These are phyloP conservation scores for Scleroderma bovista DNA, from an alignment of 768 basidiomycete genomes.

Conservation along the genomic window DNA sequence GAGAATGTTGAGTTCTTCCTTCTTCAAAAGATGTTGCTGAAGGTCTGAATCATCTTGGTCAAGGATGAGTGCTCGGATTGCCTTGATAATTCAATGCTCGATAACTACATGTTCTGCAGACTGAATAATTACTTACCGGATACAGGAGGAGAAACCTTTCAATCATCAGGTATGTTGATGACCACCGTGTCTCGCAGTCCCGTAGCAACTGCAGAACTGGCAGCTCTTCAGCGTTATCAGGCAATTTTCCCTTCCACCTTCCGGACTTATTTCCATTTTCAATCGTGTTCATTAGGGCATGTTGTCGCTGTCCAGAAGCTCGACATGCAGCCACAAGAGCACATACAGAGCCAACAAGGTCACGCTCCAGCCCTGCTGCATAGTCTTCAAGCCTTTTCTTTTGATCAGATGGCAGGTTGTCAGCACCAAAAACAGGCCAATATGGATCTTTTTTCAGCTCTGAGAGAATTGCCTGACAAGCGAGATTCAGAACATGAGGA, in stretches of 20 bases:
- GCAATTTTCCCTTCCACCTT: not conserved
- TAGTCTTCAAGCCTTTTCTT: no score
- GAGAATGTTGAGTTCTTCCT: slow-evolving; percentile 10
- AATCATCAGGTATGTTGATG: no score
- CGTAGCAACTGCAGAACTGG: slow-evolving; percentile 14
- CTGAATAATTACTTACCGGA: no score
- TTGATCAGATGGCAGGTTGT: no score
- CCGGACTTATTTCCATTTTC: not conserved
- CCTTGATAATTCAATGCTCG: not conserved
- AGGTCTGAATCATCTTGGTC: not conserved
- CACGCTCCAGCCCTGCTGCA: no score
- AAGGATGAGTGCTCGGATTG: slow-evolving; percentile 2
- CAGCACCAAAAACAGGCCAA: no score
- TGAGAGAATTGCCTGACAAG: no score
- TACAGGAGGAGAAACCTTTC: no score
- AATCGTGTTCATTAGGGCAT: slow-evolving; percentile 2
- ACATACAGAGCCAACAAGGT: slow-evolving; percentile 1
- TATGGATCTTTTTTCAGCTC: no score
- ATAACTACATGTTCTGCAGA: slow-evolving; percentile 12
- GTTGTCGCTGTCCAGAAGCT: slow-evolving; percentile 13
- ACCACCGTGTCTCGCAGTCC: slow-evolving; percentile 18
- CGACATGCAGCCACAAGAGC: slow-evolving; percentile 7
- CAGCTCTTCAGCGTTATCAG: not conserved
- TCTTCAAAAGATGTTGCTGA: not conserved
- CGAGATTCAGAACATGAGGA: no score